phyloP scores from a whole-genome alignment of 805 yeast genomes.

The Candida vaughaniae region DNA sequence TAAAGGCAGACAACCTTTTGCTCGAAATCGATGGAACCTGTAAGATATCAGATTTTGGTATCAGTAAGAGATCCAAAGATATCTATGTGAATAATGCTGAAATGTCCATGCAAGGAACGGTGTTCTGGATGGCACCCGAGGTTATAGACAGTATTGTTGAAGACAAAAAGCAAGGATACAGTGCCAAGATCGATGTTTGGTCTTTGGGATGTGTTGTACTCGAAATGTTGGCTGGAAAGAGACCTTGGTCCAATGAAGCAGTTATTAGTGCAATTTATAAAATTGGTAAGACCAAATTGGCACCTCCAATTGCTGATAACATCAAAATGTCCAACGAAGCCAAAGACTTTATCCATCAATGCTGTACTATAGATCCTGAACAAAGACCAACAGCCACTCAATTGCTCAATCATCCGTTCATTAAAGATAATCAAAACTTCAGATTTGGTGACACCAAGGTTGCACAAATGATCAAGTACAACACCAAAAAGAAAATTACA shows the following conservation, averaged over 20 bases:
- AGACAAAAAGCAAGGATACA: conserved; percentile 81
- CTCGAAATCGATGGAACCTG: conserved; percentile 91
- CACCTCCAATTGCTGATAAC: conserved; percentile 97
- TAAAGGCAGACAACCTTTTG: conserved; percentile 89
- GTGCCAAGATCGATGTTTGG: conserved; percentile 98
- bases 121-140: conserved; percentile 99
- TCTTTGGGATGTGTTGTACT: conserved; percentile 94
- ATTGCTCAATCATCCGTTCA: conserved; percentile 55
- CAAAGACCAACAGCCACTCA: conserved; percentile 82
- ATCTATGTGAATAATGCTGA: conserved; percentile 89
- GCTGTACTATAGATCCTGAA: conserved; percentile 78
- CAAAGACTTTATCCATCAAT: conserved; percentile 65
- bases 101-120: conserved; percentile 98
- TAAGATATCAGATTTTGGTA: conserved; percentile 95
- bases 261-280: conserved; percentile 94
- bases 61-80: conserved; percentile 73
- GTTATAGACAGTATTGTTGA: conserved; percentile 83
- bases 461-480: conserved; percentile 49
- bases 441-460: conserved; percentile 54
- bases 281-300: conserved; percentile 77
- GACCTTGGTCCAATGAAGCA: conserved; percentile 97
- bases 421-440: conserved; percentile 41
- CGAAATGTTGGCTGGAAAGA: conserved; percentile 95
- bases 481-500: conserved; percentile 18
- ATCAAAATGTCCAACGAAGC: conserved; percentile 68